Conservation (phyloP, 2,329 filamentous ascomycete species). For the Boeremia lycopersici region DNA sequence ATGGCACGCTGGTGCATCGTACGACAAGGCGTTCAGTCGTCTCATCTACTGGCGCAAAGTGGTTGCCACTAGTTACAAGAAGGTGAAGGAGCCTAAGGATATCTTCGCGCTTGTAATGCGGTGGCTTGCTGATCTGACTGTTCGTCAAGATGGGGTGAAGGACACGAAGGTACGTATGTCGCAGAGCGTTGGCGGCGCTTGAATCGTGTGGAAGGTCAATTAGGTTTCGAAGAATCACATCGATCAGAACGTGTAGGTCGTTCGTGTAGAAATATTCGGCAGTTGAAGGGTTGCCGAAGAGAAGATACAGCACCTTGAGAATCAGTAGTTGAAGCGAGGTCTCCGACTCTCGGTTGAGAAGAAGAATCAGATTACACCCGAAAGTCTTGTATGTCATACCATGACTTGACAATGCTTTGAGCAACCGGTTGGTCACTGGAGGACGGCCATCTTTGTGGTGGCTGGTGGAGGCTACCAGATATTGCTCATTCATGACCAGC, state of each 20-base stretch:
- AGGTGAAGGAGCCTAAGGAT: conserved; percentile 76
- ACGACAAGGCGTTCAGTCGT: conserved; percentile 79
- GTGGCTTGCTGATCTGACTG: conserved; percentile 84
- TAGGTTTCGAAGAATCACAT: conserved; percentile 96
- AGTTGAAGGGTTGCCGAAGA: conserved; percentile 90
- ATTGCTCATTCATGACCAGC: conserved; percentile 97
- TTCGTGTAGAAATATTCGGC: conserved; percentile 99
- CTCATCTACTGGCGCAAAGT: conserved; percentile 81
- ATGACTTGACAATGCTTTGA: conserved; percentile 84
- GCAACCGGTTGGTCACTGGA: conserved; percentile 85
- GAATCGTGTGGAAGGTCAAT: conserved; percentile 89
- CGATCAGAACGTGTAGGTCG: conserved; percentile 88
- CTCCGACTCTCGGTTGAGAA: conserved; percentile 91
- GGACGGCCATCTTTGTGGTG: conserved; percentile 47
- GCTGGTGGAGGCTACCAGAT: conserved; percentile 75
- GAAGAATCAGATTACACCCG: conserved; percentile 93
- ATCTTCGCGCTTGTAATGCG: conserved; percentile 90
- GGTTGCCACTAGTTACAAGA: conserved; percentile 67
- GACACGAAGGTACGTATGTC: conserved; percentile 94
- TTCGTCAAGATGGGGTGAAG: conserved; percentile 88
- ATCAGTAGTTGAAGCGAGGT: conserved; percentile 95
- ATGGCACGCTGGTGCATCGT: conserved; percentile 74
- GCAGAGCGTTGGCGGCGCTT: conserved; percentile 59
- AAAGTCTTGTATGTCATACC: conserved; percentile 89
- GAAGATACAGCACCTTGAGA: conserved; percentile 89